Conservation (phyloP, 768 basidiomycete species). For the Cystofilobasidium ferigula region DNA sequence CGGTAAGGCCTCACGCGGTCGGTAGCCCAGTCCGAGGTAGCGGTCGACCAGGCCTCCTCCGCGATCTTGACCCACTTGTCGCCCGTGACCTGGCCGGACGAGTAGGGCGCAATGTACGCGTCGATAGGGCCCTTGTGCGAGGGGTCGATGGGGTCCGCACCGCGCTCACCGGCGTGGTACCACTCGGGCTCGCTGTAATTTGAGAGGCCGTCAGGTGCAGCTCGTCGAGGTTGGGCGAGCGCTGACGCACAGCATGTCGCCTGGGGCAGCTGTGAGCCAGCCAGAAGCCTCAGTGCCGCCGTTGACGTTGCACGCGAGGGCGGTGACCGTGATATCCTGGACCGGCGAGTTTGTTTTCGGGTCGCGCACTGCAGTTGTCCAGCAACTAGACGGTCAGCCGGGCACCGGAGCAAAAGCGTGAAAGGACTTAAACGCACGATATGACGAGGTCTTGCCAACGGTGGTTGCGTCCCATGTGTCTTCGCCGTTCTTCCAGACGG, state of each 20-base stretch:
- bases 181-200: conserved; percentile 16
- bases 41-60: conserved; percentile 8
- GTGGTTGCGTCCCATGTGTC: not conserved
- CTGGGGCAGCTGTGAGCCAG: not conserved
- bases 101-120: conserved; percentile 22
- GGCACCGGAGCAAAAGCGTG: too few relatives aligned
- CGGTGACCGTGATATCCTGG: not conserved
- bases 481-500: not conserved
- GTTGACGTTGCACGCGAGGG: conserved; percentile 1
- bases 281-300: not conserved
- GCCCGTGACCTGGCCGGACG: conserved; percentile 12
- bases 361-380: not conserved
- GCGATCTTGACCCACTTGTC: conserved; percentile 18
- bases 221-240: not conserved
- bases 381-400: not conserved
- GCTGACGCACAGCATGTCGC: not conserved
- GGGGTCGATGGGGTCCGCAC: conserved; percentile 22
- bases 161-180: conserved; percentile 21
- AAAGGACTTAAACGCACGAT: not conserved
- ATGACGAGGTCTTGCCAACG: not conserved
- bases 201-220: not conserved
- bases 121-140: conserved; percentile 23
- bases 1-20: not conserved
- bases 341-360: not conserved
- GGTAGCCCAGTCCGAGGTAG: conserved; percentile 2